A percentile compares a stretch with the other conserved stretches of the same genome.
phyloP scores from a whole-genome alignment of 768 basidiomycete genomes.

The Lactarius tabidus region DNA sequence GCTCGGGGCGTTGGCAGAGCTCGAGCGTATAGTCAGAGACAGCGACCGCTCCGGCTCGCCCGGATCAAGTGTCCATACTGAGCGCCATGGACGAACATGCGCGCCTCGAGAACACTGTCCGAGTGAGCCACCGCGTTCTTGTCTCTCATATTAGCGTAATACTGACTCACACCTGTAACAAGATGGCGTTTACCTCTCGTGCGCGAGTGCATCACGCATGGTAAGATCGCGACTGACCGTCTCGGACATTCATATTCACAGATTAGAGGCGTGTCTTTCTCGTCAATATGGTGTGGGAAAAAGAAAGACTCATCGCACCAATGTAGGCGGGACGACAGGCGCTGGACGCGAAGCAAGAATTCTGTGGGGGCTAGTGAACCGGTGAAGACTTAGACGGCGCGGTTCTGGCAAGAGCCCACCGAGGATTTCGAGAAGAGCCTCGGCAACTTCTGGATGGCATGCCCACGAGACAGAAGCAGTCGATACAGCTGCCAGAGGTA shows the following conservation, averaged over 20 bases:
- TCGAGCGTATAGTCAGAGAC: slow-evolving; percentile 68
- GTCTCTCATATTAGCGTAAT: not conserved
- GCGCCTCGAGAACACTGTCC: slow-evolving; percentile 81
- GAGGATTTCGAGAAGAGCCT: slow-evolving; percentile 88
- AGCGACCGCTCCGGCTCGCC: slow-evolving; percentile 69
- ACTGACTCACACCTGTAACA: not conserved
- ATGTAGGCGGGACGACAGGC: slow-evolving; percentile 80
- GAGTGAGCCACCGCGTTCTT: slow-evolving; percentile 46
- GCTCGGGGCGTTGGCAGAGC: slow-evolving; percentile 64
- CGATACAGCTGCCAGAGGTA: slow-evolving; percentile 32
- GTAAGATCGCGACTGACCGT: slow-evolving; percentile 69
- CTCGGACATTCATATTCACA: slow-evolving; percentile 72
- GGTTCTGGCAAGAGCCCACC: slow-evolving; percentile 91
- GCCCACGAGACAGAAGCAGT: slow-evolving; percentile 78
- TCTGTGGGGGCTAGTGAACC: slow-evolving; percentile 80
- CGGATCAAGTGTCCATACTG: slow-evolving; percentile 78
- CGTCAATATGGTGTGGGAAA: not conserved
- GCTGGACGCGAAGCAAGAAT: slow-evolving; percentile 81
- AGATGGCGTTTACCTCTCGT: slow-evolving; percentile 88
- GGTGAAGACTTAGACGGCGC: slow-evolving; percentile 81
- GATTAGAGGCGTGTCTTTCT: slow-evolving; percentile 73
- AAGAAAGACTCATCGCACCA: not conserved
- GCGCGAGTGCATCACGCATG: slow-evolving; percentile 77
- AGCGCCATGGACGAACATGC: slow-evolving; percentile 91
- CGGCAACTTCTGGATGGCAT: slow-evolving; percentile 80